Evolutionary conservation across 192 early-diverging fungal genomes (phyloP).

Genomic region (Neocallimastix lanati): DNA sequence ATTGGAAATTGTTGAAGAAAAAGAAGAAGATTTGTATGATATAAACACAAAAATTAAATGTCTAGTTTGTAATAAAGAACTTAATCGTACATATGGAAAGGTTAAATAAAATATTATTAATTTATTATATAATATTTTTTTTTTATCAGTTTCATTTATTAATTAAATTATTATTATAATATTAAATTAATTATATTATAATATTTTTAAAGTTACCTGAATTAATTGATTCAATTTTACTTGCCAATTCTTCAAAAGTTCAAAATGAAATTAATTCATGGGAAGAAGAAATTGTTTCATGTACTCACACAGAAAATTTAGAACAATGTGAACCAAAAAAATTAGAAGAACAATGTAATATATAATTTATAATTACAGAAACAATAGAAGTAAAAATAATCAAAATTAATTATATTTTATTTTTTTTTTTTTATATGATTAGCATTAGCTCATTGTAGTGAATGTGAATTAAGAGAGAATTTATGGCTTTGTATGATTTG

Average conservation of each 20-base stretch:
- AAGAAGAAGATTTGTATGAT: constrained; percentile 57
- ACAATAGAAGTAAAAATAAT: no score
- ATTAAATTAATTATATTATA: no score
- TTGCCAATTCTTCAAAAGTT: constrained; percentile 59
- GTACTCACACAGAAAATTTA: constrained; percentile 59
- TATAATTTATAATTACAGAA: no score
- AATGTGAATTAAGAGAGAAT: constrained; percentile 78
- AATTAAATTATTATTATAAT: no score
- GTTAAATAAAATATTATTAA: constrained; percentile 11
- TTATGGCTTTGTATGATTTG: constrained; percentile 91
- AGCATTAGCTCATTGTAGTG: constrained; percentile 49
- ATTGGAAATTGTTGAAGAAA: constrained; percentile 66
- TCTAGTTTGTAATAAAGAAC: constrained; percentile 52
- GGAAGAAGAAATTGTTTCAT: constrained; percentile 65
- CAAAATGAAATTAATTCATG: constrained; percentile 83
- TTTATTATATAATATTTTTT: not conserved
- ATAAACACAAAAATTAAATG: constrained; percentile 56
- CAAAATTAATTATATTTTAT: no score
- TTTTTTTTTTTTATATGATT: no score
- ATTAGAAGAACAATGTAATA: constrained; percentile 6
- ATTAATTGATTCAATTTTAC: constrained; percentile 51
- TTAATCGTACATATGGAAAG: constrained; percentile 29
- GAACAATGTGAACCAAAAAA: constrained; percentile 18
- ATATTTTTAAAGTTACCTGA: constrained; percentile 45
- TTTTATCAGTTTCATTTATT: no score